A percentile compares a stretch with the other conserved stretches of the same genome.
Evolutionary conservation across 306 rosid species (phyloP).

Genomic region (Cucurbita argyrosperma): DNA sequence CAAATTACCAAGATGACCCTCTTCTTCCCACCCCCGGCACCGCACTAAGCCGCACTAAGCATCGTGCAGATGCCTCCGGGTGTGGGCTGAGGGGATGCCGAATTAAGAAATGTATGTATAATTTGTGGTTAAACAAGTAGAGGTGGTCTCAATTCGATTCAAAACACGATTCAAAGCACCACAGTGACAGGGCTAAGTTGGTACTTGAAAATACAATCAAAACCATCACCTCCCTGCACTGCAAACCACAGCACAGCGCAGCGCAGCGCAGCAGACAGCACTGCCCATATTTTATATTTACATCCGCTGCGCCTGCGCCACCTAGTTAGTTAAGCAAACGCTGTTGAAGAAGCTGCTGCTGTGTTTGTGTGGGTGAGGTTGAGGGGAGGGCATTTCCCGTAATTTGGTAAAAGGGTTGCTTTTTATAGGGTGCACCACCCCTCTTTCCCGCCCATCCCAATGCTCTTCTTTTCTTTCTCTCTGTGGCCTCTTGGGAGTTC

Average conservation of each 20-base stretch:
- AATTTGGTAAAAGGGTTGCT: background rate
- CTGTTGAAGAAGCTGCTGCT: background rate
- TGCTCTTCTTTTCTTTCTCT: background rate
- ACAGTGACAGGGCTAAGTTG: background rate
- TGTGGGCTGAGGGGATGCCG: background rate
- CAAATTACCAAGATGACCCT: background rate
- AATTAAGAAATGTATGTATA: background rate
- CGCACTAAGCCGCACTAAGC: background rate
- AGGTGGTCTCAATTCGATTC: background rate
- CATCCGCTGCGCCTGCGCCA: background rate
- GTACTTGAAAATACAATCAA: background rate
- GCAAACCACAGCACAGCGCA: too few species aligned
- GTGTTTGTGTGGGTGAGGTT: background rate
- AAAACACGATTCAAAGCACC: background rate
- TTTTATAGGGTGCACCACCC: slow-evolving; percentile 3
- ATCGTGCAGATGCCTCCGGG: background rate
- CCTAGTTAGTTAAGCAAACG: slow-evolving; percentile 1
- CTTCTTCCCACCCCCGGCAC: background rate
- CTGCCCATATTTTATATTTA: background rate
- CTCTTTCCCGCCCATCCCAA: background rate
- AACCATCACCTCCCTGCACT: background rate
- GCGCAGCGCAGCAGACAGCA: background rate
- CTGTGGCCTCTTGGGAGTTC: background rate
- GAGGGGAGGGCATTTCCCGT: slow-evolving; percentile 1
- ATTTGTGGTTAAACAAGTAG: background rate